phyloP scores from a whole-genome alignment of 805 yeast genomes.

The Candida vaughaniae region DNA sequence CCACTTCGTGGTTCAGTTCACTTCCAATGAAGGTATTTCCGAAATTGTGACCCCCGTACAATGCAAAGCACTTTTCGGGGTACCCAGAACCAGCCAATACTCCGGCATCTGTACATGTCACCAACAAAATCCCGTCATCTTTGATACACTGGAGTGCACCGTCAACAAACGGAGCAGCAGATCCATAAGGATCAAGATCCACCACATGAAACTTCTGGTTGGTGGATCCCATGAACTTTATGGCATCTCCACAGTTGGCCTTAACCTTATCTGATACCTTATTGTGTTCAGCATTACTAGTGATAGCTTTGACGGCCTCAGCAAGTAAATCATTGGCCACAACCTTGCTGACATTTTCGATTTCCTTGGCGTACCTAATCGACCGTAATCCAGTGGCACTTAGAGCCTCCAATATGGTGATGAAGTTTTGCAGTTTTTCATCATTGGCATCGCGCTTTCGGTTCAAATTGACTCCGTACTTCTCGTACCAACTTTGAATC shows the following conservation, averaged over 20 bases:
- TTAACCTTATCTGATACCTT: conserved; percentile 53
- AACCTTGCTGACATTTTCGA: conserved; percentile 69
- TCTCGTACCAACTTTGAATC: conserved; percentile 80
- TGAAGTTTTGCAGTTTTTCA: conserved; percentile 23
- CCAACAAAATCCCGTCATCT: conserved; percentile 81
- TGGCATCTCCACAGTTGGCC: conserved; percentile 89
- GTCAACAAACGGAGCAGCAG: conserved; percentile 94
- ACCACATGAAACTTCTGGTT: conserved; percentile 69
- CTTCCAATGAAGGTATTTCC: conserved; percentile 50
- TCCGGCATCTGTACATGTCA: conserved; percentile 95
- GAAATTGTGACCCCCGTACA: conserved; percentile 89
- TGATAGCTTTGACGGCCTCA: conserved; percentile 82
- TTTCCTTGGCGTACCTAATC: conserved; percentile 87
- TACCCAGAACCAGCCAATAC: conserved; percentile 94
- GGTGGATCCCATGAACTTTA: conserved; percentile 59
- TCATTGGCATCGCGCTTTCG: conserved; percentile 14
- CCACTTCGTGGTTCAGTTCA: conserved; percentile 92
- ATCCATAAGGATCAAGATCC: conserved; percentile 96
- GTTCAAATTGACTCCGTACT: conserved; percentile 12
- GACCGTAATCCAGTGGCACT: conserved; percentile 96
- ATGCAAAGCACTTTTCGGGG: conserved; percentile 94
- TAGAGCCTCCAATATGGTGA: conserved; percentile 81
- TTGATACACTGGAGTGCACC: conserved; percentile 82
- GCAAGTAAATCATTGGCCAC: conserved; percentile 88
- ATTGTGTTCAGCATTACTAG: conserved; percentile 69